Conservation (phyloP, 768 basidiomycete species). For the Coprinopsis marcescibilis region DNA sequence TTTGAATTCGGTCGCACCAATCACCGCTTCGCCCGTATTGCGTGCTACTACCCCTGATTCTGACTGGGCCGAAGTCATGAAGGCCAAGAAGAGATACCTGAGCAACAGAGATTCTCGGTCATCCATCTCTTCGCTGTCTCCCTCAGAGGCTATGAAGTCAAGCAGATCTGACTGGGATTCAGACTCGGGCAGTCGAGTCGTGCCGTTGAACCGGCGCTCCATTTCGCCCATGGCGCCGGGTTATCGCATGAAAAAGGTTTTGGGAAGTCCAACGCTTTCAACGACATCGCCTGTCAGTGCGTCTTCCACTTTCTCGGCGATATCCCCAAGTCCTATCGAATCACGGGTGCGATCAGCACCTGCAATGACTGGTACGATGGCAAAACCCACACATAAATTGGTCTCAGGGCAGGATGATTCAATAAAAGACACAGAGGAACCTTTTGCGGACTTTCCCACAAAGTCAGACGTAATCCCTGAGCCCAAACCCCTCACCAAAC, state of each 20-base stretch:
- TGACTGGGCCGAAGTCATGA: slow-evolving; percentile 48
- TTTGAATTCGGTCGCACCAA: slow-evolving; percentile 45
- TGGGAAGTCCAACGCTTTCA: not conserved
- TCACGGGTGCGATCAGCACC: not conserved
- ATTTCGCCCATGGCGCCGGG: slow-evolving; percentile 68
- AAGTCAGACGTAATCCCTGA: too few relatives aligned
- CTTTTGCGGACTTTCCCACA: too few relatives aligned
- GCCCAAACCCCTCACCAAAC: too few relatives aligned
- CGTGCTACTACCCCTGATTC: slow-evolving; percentile 14
- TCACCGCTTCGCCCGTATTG: slow-evolving; percentile 28
- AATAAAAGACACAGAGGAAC: too few relatives aligned
- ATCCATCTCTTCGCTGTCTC: slow-evolving; percentile 58
- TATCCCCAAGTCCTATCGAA: slow-evolving; percentile 13
- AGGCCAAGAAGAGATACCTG: slow-evolving; percentile 31
- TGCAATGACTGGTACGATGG: too few relatives aligned
- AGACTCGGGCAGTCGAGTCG: slow-evolving; percentile 50
- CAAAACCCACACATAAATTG: too few relatives aligned
- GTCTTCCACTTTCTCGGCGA: slow-evolving; percentile 19
- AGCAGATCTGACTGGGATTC: slow-evolving; percentile 51
- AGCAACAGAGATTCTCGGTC: slow-evolving; percentile 58
- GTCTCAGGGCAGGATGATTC: too few relatives aligned
- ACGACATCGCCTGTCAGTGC: slow-evolving; percentile 36
- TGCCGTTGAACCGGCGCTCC: slow-evolving; percentile 61
- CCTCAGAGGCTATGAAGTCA: slow-evolving; percentile 41
- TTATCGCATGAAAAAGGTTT: slow-evolving; percentile 29